Evolutionary conservation across 768 basidiomycete genomes (phyloP), one percentile per base, ranked within the genome.

Genomic region (Lactarius quietus): DNA sequence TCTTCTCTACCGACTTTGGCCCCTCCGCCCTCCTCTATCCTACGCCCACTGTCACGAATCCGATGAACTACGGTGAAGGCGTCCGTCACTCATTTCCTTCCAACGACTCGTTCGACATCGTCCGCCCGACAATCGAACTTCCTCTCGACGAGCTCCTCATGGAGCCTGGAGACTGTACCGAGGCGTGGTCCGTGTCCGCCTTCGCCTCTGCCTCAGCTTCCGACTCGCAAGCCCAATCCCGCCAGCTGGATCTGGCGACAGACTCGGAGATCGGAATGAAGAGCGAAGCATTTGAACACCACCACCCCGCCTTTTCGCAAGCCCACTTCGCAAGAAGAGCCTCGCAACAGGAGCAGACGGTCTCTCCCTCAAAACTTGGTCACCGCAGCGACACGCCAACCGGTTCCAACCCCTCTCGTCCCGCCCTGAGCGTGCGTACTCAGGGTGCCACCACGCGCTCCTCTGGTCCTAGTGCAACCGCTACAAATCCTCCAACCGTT

Each of bases 81-180:
- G 79, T 86, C 70, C 83, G 77, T 71, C 72, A 69, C 62, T 66
- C 78, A 64, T 76, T 79, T 67, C 75, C 78, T 23, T 72, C 73
- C 63, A 78, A 83, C 28, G 82, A 85, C 63, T 77, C 80, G 38
- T 83, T 91, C 71, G 82, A 82, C 74, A 85, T 93, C 67, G 74
- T 76, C 26, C 85, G 91, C 14, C 92, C 91, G 0, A 93, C 92
- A 51, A 92, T 93, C 72, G 91, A 93, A 73, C 84, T 93, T 31
- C 87, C 89, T 6, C 83, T 93, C n/a, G 91, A 94, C 69, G 91
- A 94, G 67, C 81, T 93, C 64, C 82, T 93, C 65, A 80, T 82
- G 70, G 85, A 74, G 65, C 61, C 71, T 39, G 57, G 54, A 31
- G 75, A 74, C 75, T 76, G 73, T 63, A 71, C 76, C 39, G 69